Evolutionary conservation across 2,329 filamentous ascomycete genomes (phyloP).

Genomic region (Ophiostoma triangulosporum): DNA sequence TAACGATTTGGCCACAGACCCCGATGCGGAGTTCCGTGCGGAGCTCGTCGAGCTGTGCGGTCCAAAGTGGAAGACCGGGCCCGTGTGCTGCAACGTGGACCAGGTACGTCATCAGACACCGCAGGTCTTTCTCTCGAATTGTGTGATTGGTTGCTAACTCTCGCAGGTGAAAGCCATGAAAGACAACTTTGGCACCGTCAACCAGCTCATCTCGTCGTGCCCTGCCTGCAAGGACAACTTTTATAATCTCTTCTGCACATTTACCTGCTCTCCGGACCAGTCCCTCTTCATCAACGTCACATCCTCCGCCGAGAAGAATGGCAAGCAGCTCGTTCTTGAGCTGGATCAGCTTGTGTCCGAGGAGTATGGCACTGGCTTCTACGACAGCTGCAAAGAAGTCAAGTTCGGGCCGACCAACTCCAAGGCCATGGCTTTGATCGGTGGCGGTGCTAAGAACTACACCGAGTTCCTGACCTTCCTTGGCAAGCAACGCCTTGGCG

Average conservation of each 20-base stretch:
- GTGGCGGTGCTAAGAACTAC: conserved; percentile 86
- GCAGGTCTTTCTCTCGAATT: not conserved
- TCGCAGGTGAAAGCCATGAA: conserved; percentile 54
- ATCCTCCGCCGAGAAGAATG: conserved; percentile 46
- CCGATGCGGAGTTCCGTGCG: conserved; percentile 55
- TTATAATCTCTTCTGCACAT: conserved; percentile 95
- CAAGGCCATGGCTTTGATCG: conserved; percentile 90
- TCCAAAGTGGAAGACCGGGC: conserved; percentile 66
- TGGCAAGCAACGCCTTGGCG: conserved; percentile 78
- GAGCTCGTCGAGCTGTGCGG: conserved; percentile 80
- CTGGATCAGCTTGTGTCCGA: conserved; percentile 80
- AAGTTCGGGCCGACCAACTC: conserved; percentile 93
- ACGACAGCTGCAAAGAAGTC: conserved; percentile 95
- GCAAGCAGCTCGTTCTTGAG: conserved; percentile 61
- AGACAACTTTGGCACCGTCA: conserved; percentile 73
- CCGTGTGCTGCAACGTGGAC: conserved; percentile 71
- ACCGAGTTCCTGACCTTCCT: conserved; percentile 78
- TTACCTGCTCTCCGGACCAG: conserved; percentile 95
- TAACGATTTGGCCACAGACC: conserved; percentile 67
- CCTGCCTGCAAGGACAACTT: conserved; percentile 98
- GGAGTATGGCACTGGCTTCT: conserved; percentile 76
- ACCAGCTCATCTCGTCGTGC: conserved; percentile 81
- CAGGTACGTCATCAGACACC: conserved; percentile 34
- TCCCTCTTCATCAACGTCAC: conserved; percentile 93
- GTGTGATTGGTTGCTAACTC: conserved; percentile 18